Base-by-base conservation (phyloP, 2,329 filamentous ascomycete species). In the Mariannaea sp. region DNA sequence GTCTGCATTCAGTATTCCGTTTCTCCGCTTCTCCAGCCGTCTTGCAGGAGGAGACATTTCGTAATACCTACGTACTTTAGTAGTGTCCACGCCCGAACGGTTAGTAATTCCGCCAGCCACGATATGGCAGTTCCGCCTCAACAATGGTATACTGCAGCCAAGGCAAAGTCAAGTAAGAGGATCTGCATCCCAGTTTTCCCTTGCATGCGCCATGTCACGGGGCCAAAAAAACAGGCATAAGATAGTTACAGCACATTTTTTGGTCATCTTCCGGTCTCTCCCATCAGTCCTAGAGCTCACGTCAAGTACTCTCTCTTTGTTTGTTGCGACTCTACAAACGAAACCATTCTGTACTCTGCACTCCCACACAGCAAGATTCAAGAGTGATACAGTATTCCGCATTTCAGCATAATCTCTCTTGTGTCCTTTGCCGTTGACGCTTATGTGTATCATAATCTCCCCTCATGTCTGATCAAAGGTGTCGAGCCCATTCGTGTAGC, bases 151-250 rank as follows among this genome's bases (percentile, higher is more conserved):
- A 55, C 53, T 56, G 56, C 48, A 51, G 53, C 32, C 39, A 54
- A 40, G 43, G 32, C 27, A 29, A 35, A 42, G 38, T 32, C 17
- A 43, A 33, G 30, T 13, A 5, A 49, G 13, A 52, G 47, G 55
- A 47, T 53, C 46, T 32, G 16, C 33, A 52, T 48, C 52, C 35
- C 55, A 56, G 51, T 26, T 42, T 53, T 61, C 49, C 32, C 40
- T 49, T 56, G 52, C 58, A 58, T 64, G 24, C 35, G 32, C 17
- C 24, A 44, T 42, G 51, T 56, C 58, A 62, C 51, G 53, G 26
- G 44, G 14, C 10, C 19, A 20, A 16, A 54, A 56, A 44, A n/a
- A n/a, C n/a, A n/a, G n/a, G n/a, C n/a, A n/a, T n/a, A n/a, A n/a
- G n/a, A n/a, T n/a, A n/a, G n/a, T n/a, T n/a, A n/a, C n/a, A n/a